A percentile compares a stretch with the other conserved stretches of the same genome.
These are phyloP conservation scores for Neurospora sp. DNA, from an alignment of 495 filamentous ascomycete species.

Conservation along the genomic window DNA sequence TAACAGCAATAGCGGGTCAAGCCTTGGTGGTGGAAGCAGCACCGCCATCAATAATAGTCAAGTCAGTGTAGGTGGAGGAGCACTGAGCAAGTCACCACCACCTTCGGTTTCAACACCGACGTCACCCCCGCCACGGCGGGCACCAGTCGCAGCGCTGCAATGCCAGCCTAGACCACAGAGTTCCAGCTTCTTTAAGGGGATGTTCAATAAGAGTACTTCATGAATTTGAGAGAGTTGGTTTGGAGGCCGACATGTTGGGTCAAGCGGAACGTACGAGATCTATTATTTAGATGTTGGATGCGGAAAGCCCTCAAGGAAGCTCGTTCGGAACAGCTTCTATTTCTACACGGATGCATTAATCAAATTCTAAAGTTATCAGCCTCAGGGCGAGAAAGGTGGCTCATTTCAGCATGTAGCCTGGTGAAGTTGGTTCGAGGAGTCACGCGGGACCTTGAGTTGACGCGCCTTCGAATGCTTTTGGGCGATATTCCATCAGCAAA, in stretches of 20 bases:
- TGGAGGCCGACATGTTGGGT: no score
- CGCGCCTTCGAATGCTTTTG: no score
- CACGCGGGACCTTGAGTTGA: no score
- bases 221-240: no score
- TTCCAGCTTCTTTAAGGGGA: neutral
- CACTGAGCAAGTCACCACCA: neutral
- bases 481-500: no score
- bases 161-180: neutral
- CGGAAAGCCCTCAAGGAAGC: neutral
- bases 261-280: no score
- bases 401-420: no score
- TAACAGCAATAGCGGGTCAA: neutral
- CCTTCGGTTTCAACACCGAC: neutral
- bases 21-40: neutral
- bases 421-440: no score
- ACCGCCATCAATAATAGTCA: neutral
- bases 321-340: neutral
- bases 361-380: no score
- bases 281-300: neutral
- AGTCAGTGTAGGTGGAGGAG: neutral
- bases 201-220: neutral
- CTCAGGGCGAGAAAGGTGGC: no score
- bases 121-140: neutral
- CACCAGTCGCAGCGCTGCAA: neutral
- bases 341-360: no score